Evolutionary conservation across 179 eudicot species (phyloP), one percentile per base, ranked within the genome.

Genomic region (Corrigiola litoralis): DNA sequence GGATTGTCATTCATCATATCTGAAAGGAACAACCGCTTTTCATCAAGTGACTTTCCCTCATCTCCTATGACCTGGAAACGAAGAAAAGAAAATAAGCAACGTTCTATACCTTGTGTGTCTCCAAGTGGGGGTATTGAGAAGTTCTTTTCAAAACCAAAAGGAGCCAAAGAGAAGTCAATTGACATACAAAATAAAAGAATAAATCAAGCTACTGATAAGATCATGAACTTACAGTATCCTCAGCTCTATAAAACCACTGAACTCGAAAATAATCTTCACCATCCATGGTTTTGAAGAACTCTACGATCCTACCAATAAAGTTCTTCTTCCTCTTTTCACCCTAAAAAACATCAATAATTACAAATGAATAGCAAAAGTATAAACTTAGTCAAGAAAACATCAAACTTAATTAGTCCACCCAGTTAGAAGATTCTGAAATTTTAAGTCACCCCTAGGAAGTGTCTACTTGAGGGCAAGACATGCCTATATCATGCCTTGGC

Each of bases 241-340:
- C 74, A 29, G 86, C 83, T 68, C 86, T 77, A 44, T 67, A 82
- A 56, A 82, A 82, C 86, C 86, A 82, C 40, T 82, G 83, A 42
- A 79, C 83, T 58, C 83, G 79, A 60, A 79, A 74, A 68, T 79
- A 82, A 73, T 74, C 79, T 75, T 82, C 80, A 40, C 67, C 80
- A 25, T 79, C 77, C 68, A 68, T 49, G 50, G 83, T 74, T 64
- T 66, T 75, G 49, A 82, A 82, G 70, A 79, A 74, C 70, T 82
- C 86, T 17, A 76, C 41, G 50, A 82, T 82, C 71, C 66, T 75
- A 50, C 86, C 83, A 48, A 82, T 66, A 69, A 70, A 79, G 68
- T 79, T 66, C 61, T 75, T 68, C 63, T 66, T 74, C 37, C 83
- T 52, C 47, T 69, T 67, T 65, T 65, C 63, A 21, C 80, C 95